These are phyloP conservation scores for Teunomyces atbi DNA, from an alignment of 805 yeast genomes.

Conservation along the genomic window DNA sequence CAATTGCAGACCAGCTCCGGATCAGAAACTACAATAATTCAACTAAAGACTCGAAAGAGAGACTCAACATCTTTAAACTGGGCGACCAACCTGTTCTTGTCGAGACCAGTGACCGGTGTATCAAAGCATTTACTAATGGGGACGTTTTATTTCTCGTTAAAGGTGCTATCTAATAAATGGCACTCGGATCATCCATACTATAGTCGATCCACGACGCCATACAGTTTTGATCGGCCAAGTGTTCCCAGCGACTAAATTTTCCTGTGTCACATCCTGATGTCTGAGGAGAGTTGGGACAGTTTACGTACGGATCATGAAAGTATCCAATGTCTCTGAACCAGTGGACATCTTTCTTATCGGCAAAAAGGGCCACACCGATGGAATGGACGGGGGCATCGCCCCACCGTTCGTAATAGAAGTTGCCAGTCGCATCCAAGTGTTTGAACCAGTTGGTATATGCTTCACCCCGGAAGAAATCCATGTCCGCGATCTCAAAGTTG, in stretches of 20 bases:
- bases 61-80: slow-evolving; percentile 48
- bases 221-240: slow-evolving; percentile 69
- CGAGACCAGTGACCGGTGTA: slow-evolving; percentile 36
- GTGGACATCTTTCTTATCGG: slow-evolving; percentile 65
- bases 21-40: slow-evolving; percentile 51
- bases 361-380: slow-evolving; percentile 68
- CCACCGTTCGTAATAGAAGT: slow-evolving; percentile 89
- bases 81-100: slow-evolving; percentile 29
- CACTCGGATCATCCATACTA: slow-evolving; percentile 20
- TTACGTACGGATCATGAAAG: slow-evolving; percentile 67
- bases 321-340: slow-evolving; percentile 90
- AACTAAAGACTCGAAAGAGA: slow-evolving; percentile 38
- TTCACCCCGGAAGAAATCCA: slow-evolving; percentile 74
- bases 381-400: slow-evolving; percentile 93
- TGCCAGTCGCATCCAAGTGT: slow-evolving; percentile 65
- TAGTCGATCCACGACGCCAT: slow-evolving; percentile 65
- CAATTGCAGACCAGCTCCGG: slow-evolving; percentile 45
- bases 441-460: slow-evolving; percentile 66
- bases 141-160: slow-evolving; percentile 53
- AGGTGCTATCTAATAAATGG: slow-evolving; percentile 21
- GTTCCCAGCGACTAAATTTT: slow-evolving; percentile 49
- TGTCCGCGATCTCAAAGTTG: slow-evolving; percentile 79
- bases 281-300: slow-evolving; percentile 60
- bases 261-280: slow-evolving; percentile 55
- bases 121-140: slow-evolving; percentile 43